Conservation (phyloP, 2,329 filamentous ascomycete genomes). For the Zymoseptoria crescenta region DNA sequence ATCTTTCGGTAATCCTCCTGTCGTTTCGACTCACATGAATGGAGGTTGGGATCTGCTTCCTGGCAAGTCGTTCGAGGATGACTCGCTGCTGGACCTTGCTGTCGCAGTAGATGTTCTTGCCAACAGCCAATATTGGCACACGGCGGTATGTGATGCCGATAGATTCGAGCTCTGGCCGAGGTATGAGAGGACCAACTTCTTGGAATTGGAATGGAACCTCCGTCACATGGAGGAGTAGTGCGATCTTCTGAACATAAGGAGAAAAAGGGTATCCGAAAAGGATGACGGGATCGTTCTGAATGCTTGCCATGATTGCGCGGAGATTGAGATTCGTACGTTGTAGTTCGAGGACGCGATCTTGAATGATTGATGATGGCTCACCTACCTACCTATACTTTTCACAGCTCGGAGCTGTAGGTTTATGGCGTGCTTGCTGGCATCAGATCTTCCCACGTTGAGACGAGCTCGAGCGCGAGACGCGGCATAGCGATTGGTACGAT, state of each 20-base stretch:
- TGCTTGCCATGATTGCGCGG: not conserved
- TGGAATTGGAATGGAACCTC: not conserved
- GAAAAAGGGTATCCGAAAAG: slow-evolving; percentile 25
- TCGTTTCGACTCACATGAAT: not conserved
- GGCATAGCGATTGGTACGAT: not conserved
- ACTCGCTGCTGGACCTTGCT: not conserved
- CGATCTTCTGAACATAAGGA: not conserved
- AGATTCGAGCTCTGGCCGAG: slow-evolving; percentile 6
- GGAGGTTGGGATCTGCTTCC: not conserved
- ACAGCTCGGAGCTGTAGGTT: not conserved
- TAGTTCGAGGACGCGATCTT: not conserved
- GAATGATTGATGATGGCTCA: not conserved
- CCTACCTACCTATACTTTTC: not conserved
- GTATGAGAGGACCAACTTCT: not conserved
- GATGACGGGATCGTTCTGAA: not conserved
- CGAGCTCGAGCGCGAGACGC: not conserved
- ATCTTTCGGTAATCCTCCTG: not conserved
- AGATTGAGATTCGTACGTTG: not conserved
- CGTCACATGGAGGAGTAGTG: not conserved
- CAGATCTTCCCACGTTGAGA: not conserved
- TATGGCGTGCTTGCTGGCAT: not conserved
- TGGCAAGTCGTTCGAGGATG: not conserved
- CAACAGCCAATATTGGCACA: slow-evolving; percentile 10
- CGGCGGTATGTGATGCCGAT: slow-evolving; percentile 9
- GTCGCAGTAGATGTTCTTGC: slow-evolving; percentile 9